Conservation (phyloP, 2,329 filamentous ascomycete species). For the Colletotrichum sp. region DNA sequence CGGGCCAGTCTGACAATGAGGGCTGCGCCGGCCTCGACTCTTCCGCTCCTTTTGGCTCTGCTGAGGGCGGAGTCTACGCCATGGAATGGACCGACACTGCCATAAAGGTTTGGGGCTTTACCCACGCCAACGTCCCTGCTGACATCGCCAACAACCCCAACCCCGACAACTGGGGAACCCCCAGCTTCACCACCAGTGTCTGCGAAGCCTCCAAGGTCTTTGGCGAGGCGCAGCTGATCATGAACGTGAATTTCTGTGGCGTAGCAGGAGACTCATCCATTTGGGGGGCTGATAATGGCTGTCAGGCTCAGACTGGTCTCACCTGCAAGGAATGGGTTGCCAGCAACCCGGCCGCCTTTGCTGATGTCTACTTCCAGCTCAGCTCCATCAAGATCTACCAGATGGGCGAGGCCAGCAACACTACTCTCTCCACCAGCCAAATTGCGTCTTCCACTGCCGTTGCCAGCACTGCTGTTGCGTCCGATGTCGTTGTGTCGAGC, state of each 20-base stretch:
- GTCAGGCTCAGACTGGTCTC: slow-evolving; percentile 24
- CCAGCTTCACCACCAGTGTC: slow-evolving; percentile 27
- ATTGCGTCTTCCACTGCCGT: neutral
- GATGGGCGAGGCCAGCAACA: slow-evolving; percentile 3
- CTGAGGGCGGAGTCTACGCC: slow-evolving; percentile 49
- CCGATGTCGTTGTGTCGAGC: neutral
- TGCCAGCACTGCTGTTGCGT: neutral
- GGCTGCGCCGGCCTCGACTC: slow-evolving; percentile 47
- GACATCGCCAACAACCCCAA: slow-evolving; percentile 44
- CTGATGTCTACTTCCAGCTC: slow-evolving; percentile 52
- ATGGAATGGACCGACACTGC: slow-evolving; percentile 65
- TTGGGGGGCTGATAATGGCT: slow-evolving; percentile 28
- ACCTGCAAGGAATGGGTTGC: slow-evolving; percentile 43
- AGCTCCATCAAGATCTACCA: slow-evolving; percentile 36
- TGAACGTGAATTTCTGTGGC: slow-evolving; percentile 67
- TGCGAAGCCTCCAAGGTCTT: slow-evolving; percentile 32
- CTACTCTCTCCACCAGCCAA: neutral
- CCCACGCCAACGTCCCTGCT: slow-evolving; percentile 55
- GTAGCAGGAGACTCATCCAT: slow-evolving; percentile 48
- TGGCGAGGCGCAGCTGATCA: slow-evolving; percentile 28
- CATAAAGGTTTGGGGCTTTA: slow-evolving; percentile 72
- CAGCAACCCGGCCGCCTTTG: slow-evolving; percentile 37
- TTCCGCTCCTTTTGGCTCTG: slow-evolving; percentile 41
- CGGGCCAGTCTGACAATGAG: slow-evolving; percentile 37
- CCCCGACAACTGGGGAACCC: slow-evolving; percentile 29